phyloP scores from a whole-genome alignment of 331 rosid species.

The Stylosanthes scabra region DNA sequence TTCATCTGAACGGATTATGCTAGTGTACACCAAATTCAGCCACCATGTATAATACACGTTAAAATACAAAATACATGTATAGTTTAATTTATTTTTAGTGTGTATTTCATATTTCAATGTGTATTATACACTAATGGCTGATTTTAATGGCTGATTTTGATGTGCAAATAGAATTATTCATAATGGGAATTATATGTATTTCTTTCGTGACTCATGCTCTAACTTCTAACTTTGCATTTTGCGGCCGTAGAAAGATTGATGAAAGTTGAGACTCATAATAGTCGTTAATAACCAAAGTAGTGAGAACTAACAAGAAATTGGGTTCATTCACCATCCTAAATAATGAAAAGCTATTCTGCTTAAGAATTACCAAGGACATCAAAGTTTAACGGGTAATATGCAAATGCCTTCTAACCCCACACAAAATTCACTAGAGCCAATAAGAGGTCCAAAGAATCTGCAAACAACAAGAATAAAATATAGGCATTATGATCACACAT shows the following conservation, averaged over 20 bases:
- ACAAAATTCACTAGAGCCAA: not conserved
- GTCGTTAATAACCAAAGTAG: not conserved
- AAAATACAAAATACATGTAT: too few species aligned
- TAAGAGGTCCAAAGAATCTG: constrained; percentile 29
- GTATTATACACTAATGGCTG: too few species aligned
- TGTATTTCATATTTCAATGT: too few species aligned
- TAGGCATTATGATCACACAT: not conserved
- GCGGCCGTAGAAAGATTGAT: not conserved
- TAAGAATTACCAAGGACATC: constrained; percentile 7
- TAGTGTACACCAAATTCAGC: too few species aligned
- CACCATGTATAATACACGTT: too few species aligned
- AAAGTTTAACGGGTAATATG: constrained; percentile 28
- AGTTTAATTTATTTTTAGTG: too few species aligned
- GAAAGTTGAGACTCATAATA: constrained; percentile 1
- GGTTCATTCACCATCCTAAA: constrained; percentile 14
- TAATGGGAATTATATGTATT: too few species aligned
- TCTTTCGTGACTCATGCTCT: too few species aligned
- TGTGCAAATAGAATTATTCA: too few species aligned
- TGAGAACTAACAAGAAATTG: not conserved
- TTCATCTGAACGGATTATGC: too few species aligned
- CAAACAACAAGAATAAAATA: constrained; percentile 13
- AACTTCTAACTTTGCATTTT: too few species aligned
- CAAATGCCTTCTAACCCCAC: constrained; percentile 13
- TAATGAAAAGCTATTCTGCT: constrained; percentile 33
- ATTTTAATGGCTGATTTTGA: too few species aligned